These are phyloP conservation scores for Sphaerulina musiva DNA, from an alignment of 2,329 filamentous ascomycete genomes.

Conservation along the genomic window DNA sequence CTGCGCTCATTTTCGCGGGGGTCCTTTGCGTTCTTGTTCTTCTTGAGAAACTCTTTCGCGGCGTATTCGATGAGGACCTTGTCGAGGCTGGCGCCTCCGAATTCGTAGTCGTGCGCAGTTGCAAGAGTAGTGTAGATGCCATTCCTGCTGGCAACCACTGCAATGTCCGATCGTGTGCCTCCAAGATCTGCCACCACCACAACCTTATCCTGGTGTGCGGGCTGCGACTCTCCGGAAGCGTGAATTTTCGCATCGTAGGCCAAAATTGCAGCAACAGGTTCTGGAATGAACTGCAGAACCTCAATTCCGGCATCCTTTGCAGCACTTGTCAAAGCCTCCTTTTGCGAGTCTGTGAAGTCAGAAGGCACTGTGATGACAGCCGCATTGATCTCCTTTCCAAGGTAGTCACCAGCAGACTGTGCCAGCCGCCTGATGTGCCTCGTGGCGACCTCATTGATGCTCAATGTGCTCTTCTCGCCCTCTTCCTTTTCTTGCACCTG, in stretches of 20 bases:
- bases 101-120: constrained; percentile 91
- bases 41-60: constrained; percentile 98
- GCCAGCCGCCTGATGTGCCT: constrained; percentile 78
- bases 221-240: constrained; percentile 53
- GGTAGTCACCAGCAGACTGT: constrained; percentile 78
- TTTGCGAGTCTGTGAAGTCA: constrained; percentile 84
- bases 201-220: constrained; percentile 72
- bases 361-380: constrained; percentile 91
- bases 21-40: constrained; percentile 68
- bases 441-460: constrained; percentile 73
- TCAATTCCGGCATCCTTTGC: constrained; percentile 77
- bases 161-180: constrained; percentile 84
- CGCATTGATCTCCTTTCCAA: constrained; percentile 89
- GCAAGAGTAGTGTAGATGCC: constrained; percentile 95
- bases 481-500: constrained; percentile 63
- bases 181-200: constrained; percentile 88
- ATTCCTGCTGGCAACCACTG: constrained; percentile 82
- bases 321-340: constrained; percentile 68
- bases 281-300: constrained; percentile 84
- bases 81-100: constrained; percentile 78
- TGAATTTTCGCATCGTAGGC: constrained; percentile 69
- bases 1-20: constrained; percentile 74
- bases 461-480: constrained; percentile 56
- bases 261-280: constrained; percentile 80
- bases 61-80: constrained; percentile 92